These are phyloP conservation scores for Fennellomyces sp. DNA, from an alignment of 371 early-diverging fungal species.

Conservation along the genomic window DNA sequence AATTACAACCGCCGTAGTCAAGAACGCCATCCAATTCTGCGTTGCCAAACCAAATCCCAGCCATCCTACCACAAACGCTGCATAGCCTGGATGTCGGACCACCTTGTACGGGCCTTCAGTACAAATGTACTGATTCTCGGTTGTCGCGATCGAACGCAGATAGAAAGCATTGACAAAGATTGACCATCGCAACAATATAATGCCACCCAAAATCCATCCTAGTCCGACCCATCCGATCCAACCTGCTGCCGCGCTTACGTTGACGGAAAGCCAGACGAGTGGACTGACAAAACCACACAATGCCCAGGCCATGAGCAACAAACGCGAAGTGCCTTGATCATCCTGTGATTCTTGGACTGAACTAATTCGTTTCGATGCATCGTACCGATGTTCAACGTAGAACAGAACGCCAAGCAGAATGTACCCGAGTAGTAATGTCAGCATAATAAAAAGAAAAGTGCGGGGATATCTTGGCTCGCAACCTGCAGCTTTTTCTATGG, in stretches of 20 bases:
- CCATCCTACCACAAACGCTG: conserved; percentile 40
- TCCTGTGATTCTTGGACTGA: conserved; percentile 32
- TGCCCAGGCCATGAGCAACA: conserved; percentile 18
- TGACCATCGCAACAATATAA: conserved; percentile 33
- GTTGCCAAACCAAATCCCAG: conserved; percentile 39
- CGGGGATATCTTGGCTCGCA: neutral
- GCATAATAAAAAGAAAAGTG: neutral
- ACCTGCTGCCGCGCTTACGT: conserved; percentile 4
- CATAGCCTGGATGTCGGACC: conserved; percentile 45
- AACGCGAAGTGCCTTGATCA: conserved; percentile 31
- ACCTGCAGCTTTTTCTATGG: neutral
- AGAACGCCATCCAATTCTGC: conserved; percentile 24
- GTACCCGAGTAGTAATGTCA: conserved; percentile 21
- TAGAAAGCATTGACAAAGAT: conserved; percentile 39
- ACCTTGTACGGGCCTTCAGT: conserved; percentile 43
- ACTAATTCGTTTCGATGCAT: conserved; percentile 19
- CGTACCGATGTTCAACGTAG: conserved; percentile 29
- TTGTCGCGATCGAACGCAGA: conserved; percentile 37
- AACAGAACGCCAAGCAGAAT: conserved; percentile 18
- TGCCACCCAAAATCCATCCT: conserved; percentile 24
- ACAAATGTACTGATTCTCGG: conserved; percentile 46
- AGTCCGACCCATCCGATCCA: conserved; percentile 30
- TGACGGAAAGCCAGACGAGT: conserved; percentile 19
- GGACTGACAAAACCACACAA: conserved; percentile 16
- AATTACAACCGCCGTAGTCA: conserved; percentile 18